phyloP scores from a whole-genome alignment of 2,329 filamentous ascomycete species.

The Cladosporium sp. region DNA sequence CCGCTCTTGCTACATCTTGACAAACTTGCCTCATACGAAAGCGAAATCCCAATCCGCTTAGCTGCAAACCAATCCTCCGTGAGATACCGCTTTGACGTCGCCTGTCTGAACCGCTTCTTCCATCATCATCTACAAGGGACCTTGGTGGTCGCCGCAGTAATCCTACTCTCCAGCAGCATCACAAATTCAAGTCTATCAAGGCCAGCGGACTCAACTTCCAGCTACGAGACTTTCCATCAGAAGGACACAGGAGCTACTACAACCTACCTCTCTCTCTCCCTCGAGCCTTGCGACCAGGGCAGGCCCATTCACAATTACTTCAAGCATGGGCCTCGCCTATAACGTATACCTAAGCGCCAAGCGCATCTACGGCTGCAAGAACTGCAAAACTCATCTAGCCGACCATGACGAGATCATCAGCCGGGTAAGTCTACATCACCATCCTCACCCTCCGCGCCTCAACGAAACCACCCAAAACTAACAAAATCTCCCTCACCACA shows the following conservation, averaged over 20 bases:
- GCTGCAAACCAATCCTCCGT: no score
- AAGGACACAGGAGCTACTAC: neutral
- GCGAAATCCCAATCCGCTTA: no score
- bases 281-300: conserved; percentile 1
- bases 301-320: neutral
- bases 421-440: conserved; percentile 55
- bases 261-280: no score
- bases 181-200: neutral
- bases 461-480: conserved; percentile 12
- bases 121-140: no score
- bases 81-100: no score
- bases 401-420: conserved; percentile 97
- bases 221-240: neutral
- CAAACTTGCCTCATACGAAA: no score
- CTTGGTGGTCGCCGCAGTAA: no score
- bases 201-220: neutral
- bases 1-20: neutral
- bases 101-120: no score
- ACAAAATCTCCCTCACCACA: conserved; percentile 37
- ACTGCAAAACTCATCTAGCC: conserved; percentile 90
- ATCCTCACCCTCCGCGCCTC: neutral
- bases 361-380: conserved; percentile 77
- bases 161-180: neutral
- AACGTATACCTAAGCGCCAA: conserved; percentile 64
- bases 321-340: conserved; percentile 32